These are phyloP conservation scores for Anisodus acutangulus DNA, from an alignment of 257 asterid species.

Conservation along the genomic window DNA sequence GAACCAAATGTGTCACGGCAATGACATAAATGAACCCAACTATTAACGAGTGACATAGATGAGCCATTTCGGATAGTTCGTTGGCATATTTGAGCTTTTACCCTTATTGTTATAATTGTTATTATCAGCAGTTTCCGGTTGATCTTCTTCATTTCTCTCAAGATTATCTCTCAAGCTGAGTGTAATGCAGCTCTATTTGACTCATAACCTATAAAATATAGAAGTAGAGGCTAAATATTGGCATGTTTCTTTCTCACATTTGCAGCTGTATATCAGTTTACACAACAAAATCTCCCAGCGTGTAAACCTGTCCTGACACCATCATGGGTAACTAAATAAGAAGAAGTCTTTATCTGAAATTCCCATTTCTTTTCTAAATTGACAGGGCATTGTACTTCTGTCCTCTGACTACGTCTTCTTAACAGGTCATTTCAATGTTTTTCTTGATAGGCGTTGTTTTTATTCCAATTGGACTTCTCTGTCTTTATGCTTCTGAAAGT, in stretches of 20 bases:
- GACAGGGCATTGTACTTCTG: not conserved
- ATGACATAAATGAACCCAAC: too few species aligned
- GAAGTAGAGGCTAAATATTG: slow-evolving; percentile 18
- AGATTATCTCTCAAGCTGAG: slow-evolving; percentile 9
- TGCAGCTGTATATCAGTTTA: slow-evolving; percentile 70
- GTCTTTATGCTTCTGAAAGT: slow-evolving; percentile 67
- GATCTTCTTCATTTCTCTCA: slow-evolving; percentile 14
- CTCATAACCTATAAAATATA: not conserved
- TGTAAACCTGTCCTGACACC: slow-evolving; percentile 83
- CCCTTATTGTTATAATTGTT: too few species aligned
- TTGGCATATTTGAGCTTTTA: too few species aligned
- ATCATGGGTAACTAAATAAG: slow-evolving; percentile 54
- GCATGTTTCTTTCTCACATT: slow-evolving; percentile 21
- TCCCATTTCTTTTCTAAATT: not conserved
- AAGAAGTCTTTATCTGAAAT: not conserved
- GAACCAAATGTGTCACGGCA: too few species aligned
- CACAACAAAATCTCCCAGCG: slow-evolving; percentile 79
- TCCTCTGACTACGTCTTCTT: slow-evolving; percentile 32
- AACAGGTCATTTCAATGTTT: slow-evolving; percentile 68
- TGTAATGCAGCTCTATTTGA: slow-evolving; percentile 2
- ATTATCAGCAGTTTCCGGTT: not conserved
- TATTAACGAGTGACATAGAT: too few species aligned
- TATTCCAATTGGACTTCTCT: slow-evolving; percentile 67
- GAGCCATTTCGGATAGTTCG: too few species aligned
- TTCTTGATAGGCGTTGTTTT: slow-evolving; percentile 61